Base-by-base conservation (phyloP, 2,329 filamentous ascomycete species). In the Chrysoporthe puriensis region DNA sequence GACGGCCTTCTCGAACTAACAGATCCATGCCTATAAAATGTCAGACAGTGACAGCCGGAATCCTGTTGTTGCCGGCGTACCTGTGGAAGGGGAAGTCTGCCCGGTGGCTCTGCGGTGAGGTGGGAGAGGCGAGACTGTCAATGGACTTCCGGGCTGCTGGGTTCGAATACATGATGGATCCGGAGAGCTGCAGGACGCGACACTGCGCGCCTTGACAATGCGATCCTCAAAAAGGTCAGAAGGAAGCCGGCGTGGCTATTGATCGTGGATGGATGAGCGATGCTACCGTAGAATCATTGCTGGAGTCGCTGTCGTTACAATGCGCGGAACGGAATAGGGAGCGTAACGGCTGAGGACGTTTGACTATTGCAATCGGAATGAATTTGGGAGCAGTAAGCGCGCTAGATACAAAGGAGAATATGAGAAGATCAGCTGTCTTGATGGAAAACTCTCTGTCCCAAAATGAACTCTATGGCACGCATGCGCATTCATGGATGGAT, bases 1-100 rank as follows among this genome's bases (percentile, higher is more conserved):
- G 96, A 98, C 70, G 89, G 91, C 78, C 94, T 87, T 76, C 94
- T 85, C 60, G 68, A 68, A 26, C 68, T 70, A 58, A 68, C 66
- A 42, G 68, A 70, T 32, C 68, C 66, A 65, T 68, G 68, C 46
- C 68, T 68, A 42, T 42, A n/a, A n/a, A 44, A 52, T 21, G 56
- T 59, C 44, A 58, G 34, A 58, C 44, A 54, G 7, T 21, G 8
- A 54, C 43, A 32, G 43, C 46, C 36, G 67, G 58, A 42, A 3
- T 11, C 3, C 8, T 21, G n/a, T 13, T 16, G 36, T n/a, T 32
- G 44, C 63, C 42, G 46, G 71, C 76, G 50, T 69, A 90, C 88
- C 81, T 87, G 78, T 84, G 87, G 78, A 84, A 91, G 79, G 76
- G 86, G 79, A 83, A 85, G 70, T 90, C 88, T 68, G 81, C 79